Conservation (phyloP, 164 flowering plant genomes). For the Tetrastigma voinierianum region DNA sequence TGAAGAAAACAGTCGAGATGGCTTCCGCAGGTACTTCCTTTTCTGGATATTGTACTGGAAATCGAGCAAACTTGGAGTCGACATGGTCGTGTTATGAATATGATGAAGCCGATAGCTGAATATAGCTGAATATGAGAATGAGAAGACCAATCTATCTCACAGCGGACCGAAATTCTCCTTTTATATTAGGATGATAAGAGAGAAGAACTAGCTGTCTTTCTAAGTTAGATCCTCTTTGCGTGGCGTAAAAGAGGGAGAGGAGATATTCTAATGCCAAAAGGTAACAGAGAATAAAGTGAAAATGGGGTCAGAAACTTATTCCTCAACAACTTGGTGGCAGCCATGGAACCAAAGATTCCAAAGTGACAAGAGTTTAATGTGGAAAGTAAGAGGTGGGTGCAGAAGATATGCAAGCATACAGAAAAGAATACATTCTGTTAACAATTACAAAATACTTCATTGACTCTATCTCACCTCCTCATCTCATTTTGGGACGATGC, state of each 20-base stretch:
- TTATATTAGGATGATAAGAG: neutral
- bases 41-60: slow-evolving; percentile 58
- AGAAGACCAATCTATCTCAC: neutral
- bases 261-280: neutral
- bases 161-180: neutral
- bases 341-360: slow-evolving; percentile 7
- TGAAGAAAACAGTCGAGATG: slow-evolving; percentile 37
- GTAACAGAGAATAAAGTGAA: neutral
- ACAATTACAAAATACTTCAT: slow-evolving; percentile 3
- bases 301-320: neutral
- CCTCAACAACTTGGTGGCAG: neutral
- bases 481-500: neutral
- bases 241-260: neutral
- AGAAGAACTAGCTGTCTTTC: neutral
- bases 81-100: slow-evolving; percentile 25
- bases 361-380: neutral
- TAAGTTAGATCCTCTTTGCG: neutral
- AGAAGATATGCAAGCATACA: neutral
- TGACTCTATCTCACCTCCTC: neutral
- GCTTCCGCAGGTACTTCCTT: slow-evolving; percentile 33
- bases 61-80: slow-evolving; percentile 52
- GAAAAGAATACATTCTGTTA: slow-evolving; percentile 28
- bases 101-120: neutral
- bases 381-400: slow-evolving; percentile 7
- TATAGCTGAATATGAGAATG: neutral